Percentiles rank a stretch among this genome's conserved stretches.
Evolutionary conservation across 805 yeast species (phyloP).

Genomic region (Saccharomycopsis javanensis): DNA sequence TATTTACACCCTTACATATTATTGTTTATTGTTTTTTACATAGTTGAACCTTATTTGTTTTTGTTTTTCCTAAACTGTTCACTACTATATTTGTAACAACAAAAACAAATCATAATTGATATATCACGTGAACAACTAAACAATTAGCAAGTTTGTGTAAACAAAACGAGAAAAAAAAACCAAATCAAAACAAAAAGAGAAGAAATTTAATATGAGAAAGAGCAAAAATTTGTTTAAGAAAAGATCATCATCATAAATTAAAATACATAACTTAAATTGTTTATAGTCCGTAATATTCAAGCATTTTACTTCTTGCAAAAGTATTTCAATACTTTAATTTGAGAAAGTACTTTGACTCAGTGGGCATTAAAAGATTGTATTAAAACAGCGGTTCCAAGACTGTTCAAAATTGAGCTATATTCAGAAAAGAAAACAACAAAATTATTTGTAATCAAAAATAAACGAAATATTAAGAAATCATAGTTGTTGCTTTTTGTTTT

Average conservation of each 20-base stretch:
- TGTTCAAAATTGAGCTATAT: neutral
- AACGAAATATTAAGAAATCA: too few species aligned
- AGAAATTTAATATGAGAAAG: neutral
- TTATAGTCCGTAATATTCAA: neutral
- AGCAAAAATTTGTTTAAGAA: neutral
- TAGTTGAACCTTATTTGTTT: neutral
- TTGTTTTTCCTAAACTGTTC: neutral
- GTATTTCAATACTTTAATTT: too few species aligned
- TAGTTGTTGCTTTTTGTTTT: neutral
- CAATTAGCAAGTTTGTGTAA: neutral
- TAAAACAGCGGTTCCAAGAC: too few species aligned
- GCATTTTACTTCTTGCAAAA: neutral
- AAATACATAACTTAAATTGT: too few species aligned
- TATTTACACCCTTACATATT: neutral
- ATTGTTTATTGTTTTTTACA: neutral
- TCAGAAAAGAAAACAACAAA: neutral
- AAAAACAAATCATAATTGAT: neutral
- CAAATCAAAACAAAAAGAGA: neutral
- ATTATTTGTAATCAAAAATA: too few species aligned
- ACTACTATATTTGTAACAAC: constrained; percentile 19
- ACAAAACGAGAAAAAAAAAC: neutral
- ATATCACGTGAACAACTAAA: neutral
- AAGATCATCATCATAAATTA: too few species aligned
- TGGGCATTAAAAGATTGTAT: too few species aligned
- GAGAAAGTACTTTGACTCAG: too few species aligned